A percentile compares a stretch with the other conserved stretches of the same genome.
Evolutionary conservation across 129 eudicot species (phyloP).

Genomic region (Escallonia rubra): DNA sequence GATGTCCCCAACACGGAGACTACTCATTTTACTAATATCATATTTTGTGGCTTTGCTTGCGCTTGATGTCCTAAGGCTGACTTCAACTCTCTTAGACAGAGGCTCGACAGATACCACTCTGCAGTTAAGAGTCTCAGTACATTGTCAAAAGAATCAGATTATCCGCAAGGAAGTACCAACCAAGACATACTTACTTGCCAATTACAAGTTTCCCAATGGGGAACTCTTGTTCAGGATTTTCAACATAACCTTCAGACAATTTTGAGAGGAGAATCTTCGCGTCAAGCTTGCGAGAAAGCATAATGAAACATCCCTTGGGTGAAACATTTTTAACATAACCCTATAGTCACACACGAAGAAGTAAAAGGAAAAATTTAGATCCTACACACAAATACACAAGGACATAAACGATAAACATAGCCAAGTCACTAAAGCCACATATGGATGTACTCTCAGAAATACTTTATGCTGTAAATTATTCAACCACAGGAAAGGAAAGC

Average conservation of each 20-base stretch:
- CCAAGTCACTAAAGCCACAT: too few relatives aligned
- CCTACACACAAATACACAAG: too few relatives aligned
- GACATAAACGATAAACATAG: too few relatives aligned
- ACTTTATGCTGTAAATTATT: too few relatives aligned
- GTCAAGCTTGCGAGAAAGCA: conserved; percentile 80
- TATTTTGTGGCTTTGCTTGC: conserved; percentile 30
- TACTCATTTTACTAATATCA: conserved; percentile 25
- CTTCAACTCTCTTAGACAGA: conserved; percentile 77
- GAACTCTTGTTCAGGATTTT: conserved; percentile 71
- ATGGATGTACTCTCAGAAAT: too few relatives aligned
- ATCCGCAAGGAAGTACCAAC: not conserved
- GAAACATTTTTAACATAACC: conserved; percentile 83
- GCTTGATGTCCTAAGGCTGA: conserved; percentile 56
- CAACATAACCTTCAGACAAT: conserved; percentile 69
- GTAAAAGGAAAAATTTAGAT: too few relatives aligned
- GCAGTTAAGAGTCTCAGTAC: conserved; percentile 18
- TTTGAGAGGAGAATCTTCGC: conserved; percentile 74
- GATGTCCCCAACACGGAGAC: conserved; percentile 54
- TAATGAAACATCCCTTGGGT: conserved; percentile 78
- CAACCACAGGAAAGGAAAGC: too few relatives aligned
- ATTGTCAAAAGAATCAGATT: not conserved
- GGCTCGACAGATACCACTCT: conserved; percentile 89
- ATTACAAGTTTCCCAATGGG: conserved; percentile 77
- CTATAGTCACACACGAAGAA: conserved; percentile 13
- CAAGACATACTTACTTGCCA: conserved; percentile 57